Percentiles rank a stretch among this genome's conserved stretches.
phyloP scores from a whole-genome alignment of 768 basidiomycete genomes.

The Mycena indigotica region DNA sequence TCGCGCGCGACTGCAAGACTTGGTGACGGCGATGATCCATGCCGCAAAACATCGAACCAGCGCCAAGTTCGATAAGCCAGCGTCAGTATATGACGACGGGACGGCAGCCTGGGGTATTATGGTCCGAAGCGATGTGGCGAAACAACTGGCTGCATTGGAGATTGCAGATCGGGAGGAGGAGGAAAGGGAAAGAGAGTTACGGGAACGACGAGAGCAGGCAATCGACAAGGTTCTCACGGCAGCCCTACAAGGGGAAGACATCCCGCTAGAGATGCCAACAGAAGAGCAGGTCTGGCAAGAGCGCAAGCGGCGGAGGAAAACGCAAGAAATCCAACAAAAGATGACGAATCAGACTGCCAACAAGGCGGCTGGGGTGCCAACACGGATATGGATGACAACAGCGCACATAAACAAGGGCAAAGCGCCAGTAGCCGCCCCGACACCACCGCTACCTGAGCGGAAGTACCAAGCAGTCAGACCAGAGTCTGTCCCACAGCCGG shows the following conservation, averaged over 20 bases:
- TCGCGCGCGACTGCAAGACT: slow-evolving; percentile 71
- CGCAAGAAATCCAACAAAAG: slow-evolving; percentile 85
- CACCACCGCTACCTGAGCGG: slow-evolving; percentile 19
- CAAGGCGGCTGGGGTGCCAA: slow-evolving; percentile 81
- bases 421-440: slow-evolving; percentile 21
- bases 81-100: slow-evolving; percentile 66
- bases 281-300: slow-evolving; percentile 42
- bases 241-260: slow-evolving; percentile 44
- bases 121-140: slow-evolving; percentile 73
- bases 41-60: slow-evolving; percentile 70
- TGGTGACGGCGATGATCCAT: slow-evolving; percentile 66
- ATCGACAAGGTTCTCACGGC: slow-evolving; percentile 67
- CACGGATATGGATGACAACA: slow-evolving; percentile 86
- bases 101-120: slow-evolving; percentile 81
- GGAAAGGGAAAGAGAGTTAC: slow-evolving; percentile 64
- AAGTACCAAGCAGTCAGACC: slow-evolving; percentile 62
- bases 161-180: slow-evolving; percentile 84
- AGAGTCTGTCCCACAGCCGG: slow-evolving; percentile 40
- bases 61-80: slow-evolving; percentile 64
- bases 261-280: slow-evolving; percentile 32
- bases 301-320: slow-evolving; percentile 84
- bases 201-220: slow-evolving; percentile 71
- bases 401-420: slow-evolving; percentile 34
- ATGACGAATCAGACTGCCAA: slow-evolving; percentile 87
- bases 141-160: slow-evolving; percentile 76